Percentiles rank a stretch among this genome's conserved stretches.
Conservation (phyloP, 2,329 filamentous ascomycete genomes). For the Penicillium sp. region DNA sequence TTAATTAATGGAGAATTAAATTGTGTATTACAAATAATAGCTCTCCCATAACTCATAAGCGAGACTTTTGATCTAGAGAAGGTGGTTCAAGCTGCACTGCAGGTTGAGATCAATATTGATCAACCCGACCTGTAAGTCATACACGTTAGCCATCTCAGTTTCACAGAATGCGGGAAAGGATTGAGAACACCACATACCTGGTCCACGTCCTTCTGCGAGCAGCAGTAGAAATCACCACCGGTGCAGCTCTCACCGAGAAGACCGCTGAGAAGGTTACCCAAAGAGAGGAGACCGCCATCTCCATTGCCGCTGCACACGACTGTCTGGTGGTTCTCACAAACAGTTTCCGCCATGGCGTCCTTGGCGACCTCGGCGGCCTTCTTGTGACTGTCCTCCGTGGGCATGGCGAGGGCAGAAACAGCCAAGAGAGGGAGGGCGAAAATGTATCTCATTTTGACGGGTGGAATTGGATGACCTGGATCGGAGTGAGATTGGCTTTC, state of each 20-base stretch:
- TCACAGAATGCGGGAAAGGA: background rate
- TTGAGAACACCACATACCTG: background rate
- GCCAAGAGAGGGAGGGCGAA: constrained; percentile 1
- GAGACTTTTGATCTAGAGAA: constrained; percentile 2
- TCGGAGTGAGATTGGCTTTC: background rate
- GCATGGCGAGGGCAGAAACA: background rate
- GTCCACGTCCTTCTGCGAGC: constrained; percentile 6
- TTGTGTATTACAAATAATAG: background rate
- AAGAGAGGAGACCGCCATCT: constrained; percentile 13
- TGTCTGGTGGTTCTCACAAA: constrained; percentile 3
- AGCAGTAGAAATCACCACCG: constrained; percentile 20
- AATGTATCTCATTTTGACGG: constrained; percentile 5
- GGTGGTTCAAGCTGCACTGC: constrained; percentile 18
- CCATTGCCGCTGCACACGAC: constrained; percentile 18
- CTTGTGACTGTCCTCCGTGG: background rate
- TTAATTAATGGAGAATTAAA: background rate
- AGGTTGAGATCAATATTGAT: constrained; percentile 16
- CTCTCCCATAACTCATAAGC: background rate
- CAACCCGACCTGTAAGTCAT: constrained; percentile 9
- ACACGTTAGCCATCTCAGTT: constrained; percentile 2
- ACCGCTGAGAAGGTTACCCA: constrained; percentile 18
- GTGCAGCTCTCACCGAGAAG: constrained; percentile 17
- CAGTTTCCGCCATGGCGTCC: background rate
- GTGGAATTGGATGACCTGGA: background rate
- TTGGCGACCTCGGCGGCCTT: background rate